phyloP scores from a whole-genome alignment of 495 filamentous ascomycete genomes.

The Lichenothelia convexa region DNA sequence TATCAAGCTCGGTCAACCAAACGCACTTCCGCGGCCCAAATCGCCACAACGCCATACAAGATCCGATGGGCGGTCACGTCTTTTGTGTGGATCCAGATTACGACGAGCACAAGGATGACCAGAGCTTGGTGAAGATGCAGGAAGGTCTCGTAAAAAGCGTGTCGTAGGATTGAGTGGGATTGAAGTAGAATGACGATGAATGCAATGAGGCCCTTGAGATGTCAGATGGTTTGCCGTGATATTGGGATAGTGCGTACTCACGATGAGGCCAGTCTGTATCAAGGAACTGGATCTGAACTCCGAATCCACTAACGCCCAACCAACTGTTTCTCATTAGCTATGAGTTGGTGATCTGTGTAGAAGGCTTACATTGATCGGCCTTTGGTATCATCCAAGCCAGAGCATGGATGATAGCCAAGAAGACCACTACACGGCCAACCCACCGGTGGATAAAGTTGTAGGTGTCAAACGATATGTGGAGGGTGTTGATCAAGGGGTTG shows the following conservation, averaged over 20 bases:
- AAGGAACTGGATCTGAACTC: slow-evolving; percentile 17
- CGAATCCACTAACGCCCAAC: slow-evolving; percentile 42
- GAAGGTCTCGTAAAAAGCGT: slow-evolving; percentile 94
- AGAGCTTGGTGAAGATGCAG: slow-evolving; percentile 62
- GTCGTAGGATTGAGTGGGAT: slow-evolving; percentile 59
- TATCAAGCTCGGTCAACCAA: no score
- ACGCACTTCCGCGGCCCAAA: slow-evolving; percentile 58
- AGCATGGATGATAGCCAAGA: slow-evolving; percentile 62
- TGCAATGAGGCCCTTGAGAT: slow-evolving; percentile 23
- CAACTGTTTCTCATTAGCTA: slow-evolving; percentile 15
- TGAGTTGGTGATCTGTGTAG: slow-evolving; percentile 9
- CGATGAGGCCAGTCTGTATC: slow-evolving; percentile 18
- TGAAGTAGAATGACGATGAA: slow-evolving; percentile 37
- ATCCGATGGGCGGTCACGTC: slow-evolving; percentile 45
- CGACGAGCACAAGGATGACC: slow-evolving; percentile 39
- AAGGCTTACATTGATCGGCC: slow-evolving; percentile 29
- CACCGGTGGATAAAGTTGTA: slow-evolving; percentile 92
- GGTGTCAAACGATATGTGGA: slow-evolving; percentile 86
- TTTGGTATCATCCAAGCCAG: slow-evolving; percentile 50
- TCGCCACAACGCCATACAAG: slow-evolving; percentile 43
- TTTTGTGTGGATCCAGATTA: slow-evolving; percentile 51
- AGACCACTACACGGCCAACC: slow-evolving; percentile 71
- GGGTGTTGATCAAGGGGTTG: slow-evolving; percentile 48
- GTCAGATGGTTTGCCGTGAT: background rate
- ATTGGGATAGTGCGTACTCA: slow-evolving; percentile 1